Base-by-base conservation (phyloP, 306 rosid species). In the Dicorynia guianensis region DNA sequence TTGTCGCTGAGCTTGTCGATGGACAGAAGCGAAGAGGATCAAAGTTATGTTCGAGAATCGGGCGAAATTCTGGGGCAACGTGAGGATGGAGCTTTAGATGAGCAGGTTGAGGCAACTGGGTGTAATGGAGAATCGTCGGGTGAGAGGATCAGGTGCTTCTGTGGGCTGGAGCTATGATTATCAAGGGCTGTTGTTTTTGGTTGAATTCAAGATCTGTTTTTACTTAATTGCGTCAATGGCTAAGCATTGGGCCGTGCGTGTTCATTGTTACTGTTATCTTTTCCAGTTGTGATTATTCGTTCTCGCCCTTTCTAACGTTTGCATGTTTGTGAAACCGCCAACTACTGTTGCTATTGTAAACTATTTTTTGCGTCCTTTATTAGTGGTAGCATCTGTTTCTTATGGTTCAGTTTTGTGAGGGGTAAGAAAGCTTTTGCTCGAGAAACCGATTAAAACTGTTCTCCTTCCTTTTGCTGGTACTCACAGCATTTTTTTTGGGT, bases 101-200 rank as follows among this genome's bases (percentile, higher is more conserved):
- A 42, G 56, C 59, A 49, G 72, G 63, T 71, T 60, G 90, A 79
- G 76, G 72, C 52, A 2, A 82, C 52, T 55, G 69, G 25, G 57
- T 63, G 20, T 55, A 73, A 80, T 53, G 82, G 64, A 82, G 77
- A 79, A 68, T 71, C 75, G 74, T 78, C 62, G 13, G 72, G 33
- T 81, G 11, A 75, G 79, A 61, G 79, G 89, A 75, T 82, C 88
- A 5, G 71, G 85, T 59, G 99, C 97, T 63, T 83, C 88, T 95
- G 4, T 95, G 97, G 97, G 75, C 99, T 63, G 99, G 97, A 62
- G 97, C 97, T 54, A 74, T 89, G 4, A 91, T 97, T 5, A 97
- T 98, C 81, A 92, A n/a, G n/a, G n/a, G n/a, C n/a, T n/a, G n/a
- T n/a, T n/a, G n/a, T n/a, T n/a, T n/a, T n/a, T n/a, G n/a, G n/a